phyloP scores from a whole-genome alignment of 768 basidiomycete species.

The Auriscalpium orientale region DNA sequence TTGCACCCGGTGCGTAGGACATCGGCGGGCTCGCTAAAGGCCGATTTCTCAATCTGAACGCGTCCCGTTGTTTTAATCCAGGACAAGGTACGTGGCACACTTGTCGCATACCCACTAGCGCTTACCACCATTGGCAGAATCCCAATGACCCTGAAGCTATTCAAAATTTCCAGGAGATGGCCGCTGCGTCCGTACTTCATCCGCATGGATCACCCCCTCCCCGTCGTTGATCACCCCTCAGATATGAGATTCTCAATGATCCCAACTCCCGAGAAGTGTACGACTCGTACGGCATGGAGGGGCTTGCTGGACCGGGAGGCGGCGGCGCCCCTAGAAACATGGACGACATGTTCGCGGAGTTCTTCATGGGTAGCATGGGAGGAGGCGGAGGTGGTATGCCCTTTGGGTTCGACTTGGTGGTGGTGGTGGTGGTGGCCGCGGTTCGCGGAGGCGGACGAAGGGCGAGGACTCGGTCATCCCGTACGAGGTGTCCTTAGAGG shows the following conservation, averaged over 20 bases:
- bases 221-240: constrained; percentile 20
- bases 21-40: constrained; percentile 2
- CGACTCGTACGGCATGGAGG: constrained; percentile 67
- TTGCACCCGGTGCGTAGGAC: constrained; percentile 68
- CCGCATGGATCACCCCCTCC: not conserved
- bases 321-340: constrained; percentile 35
- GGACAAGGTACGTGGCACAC: constrained; percentile 53
- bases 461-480: constrained; percentile 71
- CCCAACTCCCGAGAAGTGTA: constrained; percentile 61
- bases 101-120: not conserved
- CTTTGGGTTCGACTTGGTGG: constrained; percentile 64
- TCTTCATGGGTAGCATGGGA: constrained; percentile 39
- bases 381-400: constrained; percentile 42
- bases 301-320: constrained; percentile 43
- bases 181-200: constrained; percentile 60
- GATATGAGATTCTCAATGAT: constrained; percentile 80
- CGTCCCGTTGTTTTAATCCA: constrained; percentile 19
- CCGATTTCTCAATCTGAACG: constrained; percentile 11
- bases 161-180: constrained; percentile 83
- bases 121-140: constrained; percentile 44
- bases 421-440: constrained; percentile 18
- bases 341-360: constrained; percentile 70
- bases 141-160: constrained; percentile 81
- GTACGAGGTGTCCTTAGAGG: constrained; percentile 84
- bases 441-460: constrained; percentile 37